phyloP scores from a whole-genome alignment of 2,329 filamentous ascomycete genomes.

The Exophiala lecanii-corni region DNA sequence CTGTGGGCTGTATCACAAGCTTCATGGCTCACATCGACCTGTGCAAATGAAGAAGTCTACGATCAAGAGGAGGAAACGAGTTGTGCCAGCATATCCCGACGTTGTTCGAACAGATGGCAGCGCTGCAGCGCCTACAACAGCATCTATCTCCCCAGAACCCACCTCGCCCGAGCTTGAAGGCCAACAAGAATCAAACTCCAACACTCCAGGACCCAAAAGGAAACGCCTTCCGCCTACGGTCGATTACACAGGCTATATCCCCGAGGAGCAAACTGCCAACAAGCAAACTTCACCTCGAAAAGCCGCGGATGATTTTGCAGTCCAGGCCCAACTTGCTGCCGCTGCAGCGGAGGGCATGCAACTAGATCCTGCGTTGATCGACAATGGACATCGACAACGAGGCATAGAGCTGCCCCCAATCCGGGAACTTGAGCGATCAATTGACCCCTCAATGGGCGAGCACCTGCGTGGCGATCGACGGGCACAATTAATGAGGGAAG shows the following conservation, averaged over 20 bases:
- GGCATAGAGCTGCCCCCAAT: constrained; percentile 26
- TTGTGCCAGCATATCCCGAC: constrained; percentile 69
- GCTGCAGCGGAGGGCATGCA: constrained; percentile 34
- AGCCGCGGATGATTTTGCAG: constrained; percentile 14
- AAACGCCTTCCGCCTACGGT: constrained; percentile 41
- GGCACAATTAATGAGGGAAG: constrained; percentile 59
- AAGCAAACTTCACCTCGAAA: constrained; percentile 28
- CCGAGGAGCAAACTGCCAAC: constrained; percentile 31
- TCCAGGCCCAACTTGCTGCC: constrained; percentile 24
- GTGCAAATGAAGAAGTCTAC: constrained; percentile 99
- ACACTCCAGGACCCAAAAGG: constrained; percentile 22
- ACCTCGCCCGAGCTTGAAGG: constrained; percentile 9
- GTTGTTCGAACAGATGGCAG: constrained; percentile 20
- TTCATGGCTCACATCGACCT: constrained; percentile 87
- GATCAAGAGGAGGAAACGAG: constrained; percentile 91
- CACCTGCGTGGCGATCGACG: constrained; percentile 22
- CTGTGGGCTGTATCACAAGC: constrained; percentile 93
- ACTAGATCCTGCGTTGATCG: constrained; percentile 38
- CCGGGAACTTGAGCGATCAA: constrained; percentile 13
- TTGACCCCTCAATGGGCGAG: constrained; percentile 16
- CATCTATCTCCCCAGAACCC: constrained; percentile 19
- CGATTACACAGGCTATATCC: constrained; percentile 46
- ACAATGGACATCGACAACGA: constrained; percentile 30
- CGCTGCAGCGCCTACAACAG: constrained; percentile 9
- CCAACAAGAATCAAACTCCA: constrained; percentile 15